These are phyloP conservation scores for Kuraishia piskuri DNA, from an alignment of 805 yeast genomes.

Conservation along the genomic window DNA sequence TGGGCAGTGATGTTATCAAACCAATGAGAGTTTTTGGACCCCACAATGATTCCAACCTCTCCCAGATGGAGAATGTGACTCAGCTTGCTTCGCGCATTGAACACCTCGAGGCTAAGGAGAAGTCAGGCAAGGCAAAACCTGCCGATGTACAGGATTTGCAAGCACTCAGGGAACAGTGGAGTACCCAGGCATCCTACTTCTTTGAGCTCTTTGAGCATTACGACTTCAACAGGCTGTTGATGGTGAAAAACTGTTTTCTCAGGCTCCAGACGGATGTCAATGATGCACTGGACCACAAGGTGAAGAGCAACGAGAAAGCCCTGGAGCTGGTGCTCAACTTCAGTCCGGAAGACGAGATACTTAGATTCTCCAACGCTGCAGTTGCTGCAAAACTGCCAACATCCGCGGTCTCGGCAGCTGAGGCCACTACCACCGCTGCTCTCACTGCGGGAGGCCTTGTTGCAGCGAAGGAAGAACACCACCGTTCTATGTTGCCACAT, in stretches of 20 bases:
- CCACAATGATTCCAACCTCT: conserved; percentile 37
- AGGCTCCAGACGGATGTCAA: conserved; percentile 55
- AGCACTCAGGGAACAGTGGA: conserved; percentile 57
- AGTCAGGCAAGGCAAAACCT: not conserved
- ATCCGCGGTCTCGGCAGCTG: conserved; percentile 4
- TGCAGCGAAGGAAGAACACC: conserved; percentile 2
- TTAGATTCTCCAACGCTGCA: conserved; percentile 39
- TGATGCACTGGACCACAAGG: conserved; percentile 39
- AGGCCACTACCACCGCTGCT: not conserved
- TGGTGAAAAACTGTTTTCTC: conserved; percentile 57
- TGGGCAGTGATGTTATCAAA: conserved; percentile 46
- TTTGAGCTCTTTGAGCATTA: conserved; percentile 68
- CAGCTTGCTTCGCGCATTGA: conserved; percentile 16
- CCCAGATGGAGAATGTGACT: conserved; percentile 27
- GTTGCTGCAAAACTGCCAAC: conserved; percentile 5
- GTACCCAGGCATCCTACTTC: conserved; percentile 65
- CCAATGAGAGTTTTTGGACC: conserved; percentile 46
- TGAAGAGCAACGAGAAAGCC: conserved; percentile 50
- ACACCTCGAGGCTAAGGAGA: conserved; percentile 9
- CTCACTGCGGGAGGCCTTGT: not conserved
- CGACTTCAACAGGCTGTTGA: conserved; percentile 52
- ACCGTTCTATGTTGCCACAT: conserved; percentile 5
- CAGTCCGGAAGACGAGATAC: conserved; percentile 51
- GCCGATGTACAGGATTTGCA: conserved; percentile 27
- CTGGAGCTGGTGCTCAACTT: conserved; percentile 58